Conservation (phyloP, 2,329 filamentous ascomycete species). For the Venturia oleaginea region DNA sequence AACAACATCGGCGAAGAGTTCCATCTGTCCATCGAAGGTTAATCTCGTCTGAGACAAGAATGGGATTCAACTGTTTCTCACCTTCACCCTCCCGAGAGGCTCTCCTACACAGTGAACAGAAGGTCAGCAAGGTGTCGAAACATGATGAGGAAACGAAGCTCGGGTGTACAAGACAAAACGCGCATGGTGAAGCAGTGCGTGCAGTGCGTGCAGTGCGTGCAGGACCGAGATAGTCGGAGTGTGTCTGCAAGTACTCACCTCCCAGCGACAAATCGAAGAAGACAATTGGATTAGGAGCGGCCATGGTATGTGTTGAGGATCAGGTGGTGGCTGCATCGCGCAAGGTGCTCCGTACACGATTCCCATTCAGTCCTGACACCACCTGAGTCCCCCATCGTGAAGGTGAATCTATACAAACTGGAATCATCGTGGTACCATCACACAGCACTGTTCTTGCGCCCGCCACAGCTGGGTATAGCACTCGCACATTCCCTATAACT, state of each 20-base stretch:
- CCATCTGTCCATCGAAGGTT: slow-evolving; percentile 41
- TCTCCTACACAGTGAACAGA: slow-evolving; percentile 49
- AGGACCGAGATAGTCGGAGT: background rate
- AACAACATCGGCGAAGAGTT: slow-evolving; percentile 77
- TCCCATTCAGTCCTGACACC: too few species aligned
- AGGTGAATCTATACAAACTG: too few species aligned
- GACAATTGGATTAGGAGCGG: slow-evolving; percentile 40
- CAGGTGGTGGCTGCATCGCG: background rate
- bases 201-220: background rate
- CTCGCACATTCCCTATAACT: background rate
- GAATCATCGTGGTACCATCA: background rate
- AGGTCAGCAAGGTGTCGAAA: slow-evolving; percentile 1
- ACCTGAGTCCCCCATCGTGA: too few species aligned
- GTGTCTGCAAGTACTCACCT: slow-evolving; percentile 43
- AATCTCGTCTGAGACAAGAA: background rate
- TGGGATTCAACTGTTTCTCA: background rate
- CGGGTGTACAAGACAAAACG: background rate
- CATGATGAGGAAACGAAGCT: background rate
- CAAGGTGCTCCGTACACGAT: background rate
- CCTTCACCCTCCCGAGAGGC: slow-evolving; percentile 71
- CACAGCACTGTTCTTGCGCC: background rate
- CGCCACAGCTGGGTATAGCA: background rate
- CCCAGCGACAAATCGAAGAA: slow-evolving; percentile 75
- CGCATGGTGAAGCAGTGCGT: background rate
- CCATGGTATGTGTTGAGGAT: too few species aligned